phyloP scores from a whole-genome alignment of 1,139 yeast genomes.

The Petasospora rhodanensis region DNA sequence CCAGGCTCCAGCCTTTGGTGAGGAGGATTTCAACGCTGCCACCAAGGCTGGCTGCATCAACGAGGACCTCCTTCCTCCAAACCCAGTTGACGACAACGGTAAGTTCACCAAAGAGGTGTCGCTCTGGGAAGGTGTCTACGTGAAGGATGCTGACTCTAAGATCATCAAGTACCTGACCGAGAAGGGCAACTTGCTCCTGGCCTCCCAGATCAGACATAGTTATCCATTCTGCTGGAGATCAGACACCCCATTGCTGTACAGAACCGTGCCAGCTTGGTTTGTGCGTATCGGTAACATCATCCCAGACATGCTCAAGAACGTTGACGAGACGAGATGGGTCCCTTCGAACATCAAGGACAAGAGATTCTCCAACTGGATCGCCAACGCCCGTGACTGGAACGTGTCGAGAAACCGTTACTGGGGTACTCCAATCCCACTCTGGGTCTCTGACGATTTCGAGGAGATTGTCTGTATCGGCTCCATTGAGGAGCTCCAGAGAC shows the following conservation, averaged over 20 bases:
- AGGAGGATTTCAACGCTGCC: conserved; percentile 90
- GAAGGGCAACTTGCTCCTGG: conserved; percentile 68
- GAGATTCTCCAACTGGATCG: conserved; percentile 95
- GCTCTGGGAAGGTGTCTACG: conserved; percentile 79
- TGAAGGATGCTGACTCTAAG: conserved; percentile 91
- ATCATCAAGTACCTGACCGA: conserved; percentile 83
- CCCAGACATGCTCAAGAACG: conserved; percentile 85
- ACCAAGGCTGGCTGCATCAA: conserved; percentile 67
- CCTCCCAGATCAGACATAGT: conserved; percentile 86
- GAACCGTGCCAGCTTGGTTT: conserved; percentile 98
- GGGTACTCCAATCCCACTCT: conserved; percentile 99
- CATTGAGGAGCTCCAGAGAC: conserved; percentile 73
- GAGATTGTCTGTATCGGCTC: conserved; percentile 94
- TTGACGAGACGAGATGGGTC: conserved; percentile 90
- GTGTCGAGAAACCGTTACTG: conserved; percentile 97
- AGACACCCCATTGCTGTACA: conserved; percentile 92
- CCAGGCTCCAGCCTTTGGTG: conserved; percentile 99
- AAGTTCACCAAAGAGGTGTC: conserved; percentile 68
- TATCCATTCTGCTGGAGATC: conserved; percentile 99
- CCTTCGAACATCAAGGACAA: conserved; percentile 87
- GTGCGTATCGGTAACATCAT: conserved; percentile 82
- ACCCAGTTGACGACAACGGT: conserved; percentile 93
- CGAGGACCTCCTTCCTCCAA: conserved; percentile 73
- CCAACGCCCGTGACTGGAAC: conserved; percentile 99
- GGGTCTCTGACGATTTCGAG: conserved; percentile 92